A percentile compares a stretch with the other conserved stretches of the same genome.
These are phyloP conservation scores for Bidens hawaiensis DNA, from an alignment of 140 eudicot species.

Conservation along the genomic window DNA sequence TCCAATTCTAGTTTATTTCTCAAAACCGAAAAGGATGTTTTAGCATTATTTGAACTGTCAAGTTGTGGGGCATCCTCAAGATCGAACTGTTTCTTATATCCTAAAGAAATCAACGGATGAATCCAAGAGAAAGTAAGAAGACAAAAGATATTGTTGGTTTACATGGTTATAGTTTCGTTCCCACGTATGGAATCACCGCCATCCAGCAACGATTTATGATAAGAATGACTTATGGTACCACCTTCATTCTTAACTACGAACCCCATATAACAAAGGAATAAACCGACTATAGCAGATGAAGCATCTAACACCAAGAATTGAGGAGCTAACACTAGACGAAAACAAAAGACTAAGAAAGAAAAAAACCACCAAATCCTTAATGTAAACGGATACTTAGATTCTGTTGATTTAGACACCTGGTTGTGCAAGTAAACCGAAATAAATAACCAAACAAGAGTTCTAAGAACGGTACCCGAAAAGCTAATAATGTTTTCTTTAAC, in stretches of 20 bases:
- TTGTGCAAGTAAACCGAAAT: slow-evolving; percentile 45
- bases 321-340: slow-evolving; percentile 34
- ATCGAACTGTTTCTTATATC: slow-evolving; percentile 47
- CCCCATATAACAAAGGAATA: slow-evolving; percentile 45
- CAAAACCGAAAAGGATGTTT: slow-evolving; percentile 38
- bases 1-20: slow-evolving; percentile 31
- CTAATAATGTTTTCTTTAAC: slow-evolving; percentile 34
- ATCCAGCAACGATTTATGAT: slow-evolving; percentile 47
- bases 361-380: slow-evolving; percentile 60
- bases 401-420: slow-evolving; percentile 27
- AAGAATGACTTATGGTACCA: slow-evolving; percentile 1
- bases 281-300: slow-evolving; percentile 28
- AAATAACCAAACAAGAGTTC: slow-evolving; percentile 45
- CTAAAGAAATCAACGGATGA: slow-evolving; percentile 44
- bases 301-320: slow-evolving; percentile 49
- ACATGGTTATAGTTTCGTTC: slow-evolving; percentile 19
- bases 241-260: slow-evolving; percentile 16
- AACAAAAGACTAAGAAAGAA: slow-evolving; percentile 41
- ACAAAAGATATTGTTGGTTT: slow-evolving; percentile 36
- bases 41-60: slow-evolving; percentile 35
- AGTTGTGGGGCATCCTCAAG: slow-evolving; percentile 71
- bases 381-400: slow-evolving; percentile 46
- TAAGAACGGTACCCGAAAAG: slow-evolving; percentile 34
- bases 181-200: slow-evolving; percentile 33
- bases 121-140: slow-evolving; percentile 68